Evolutionary conservation across 1,284 basidiomycete species (phyloP), one percentile per base, ranked within the genome.

Genomic region (Ceratobasidium sp.): DNA sequence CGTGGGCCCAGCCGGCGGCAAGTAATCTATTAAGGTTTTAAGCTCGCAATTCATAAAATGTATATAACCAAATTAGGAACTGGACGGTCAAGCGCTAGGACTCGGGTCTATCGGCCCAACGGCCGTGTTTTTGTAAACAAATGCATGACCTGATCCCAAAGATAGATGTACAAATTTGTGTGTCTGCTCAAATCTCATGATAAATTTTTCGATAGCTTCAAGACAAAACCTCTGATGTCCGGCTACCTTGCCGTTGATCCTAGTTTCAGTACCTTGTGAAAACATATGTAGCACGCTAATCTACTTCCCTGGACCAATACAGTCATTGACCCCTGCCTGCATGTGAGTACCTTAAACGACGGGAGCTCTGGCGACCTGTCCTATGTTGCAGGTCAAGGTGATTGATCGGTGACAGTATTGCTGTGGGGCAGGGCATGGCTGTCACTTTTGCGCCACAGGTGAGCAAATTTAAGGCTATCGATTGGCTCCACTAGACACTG

Each of bases 1-100:
- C 8, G 50, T 35, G 33, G 27, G 23, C 23, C 18, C n/a, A 54
- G 7, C 57, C 57, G 57, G 57, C 57, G 57, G 57, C 33, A 59
- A 59, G 57, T 59, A 12, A 12, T 35, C 27, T 10, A 30, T 35
- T 59, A 59, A 59, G 30, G 57, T 59, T 59, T 59, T 59, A 59
- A 59, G 57, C 57, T 59, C 57, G 30, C 33, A 52, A 52, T 52
- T 35, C 30, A 59, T n/a, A 14, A 55, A 20, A 27, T n/a, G 30
- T 6, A 35, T 35, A 7, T 33, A 35, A 14, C 27, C 57, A 12
- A 59, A 59, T 59, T 59, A 33, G 30, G 57, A 16, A 23, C n/a
- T 3, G 12, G 57, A 4, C 57, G 12, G 30, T 35, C 57, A 59
- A 20, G 27, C 57, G 10, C 55, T n/a, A n/a, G 50, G 55, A 30